Evolutionary conservation across 2,329 filamentous ascomycete genomes (phyloP), one percentile per base, ranked within the genome.

Genomic region (Colletotrichum cuscutae): DNA sequence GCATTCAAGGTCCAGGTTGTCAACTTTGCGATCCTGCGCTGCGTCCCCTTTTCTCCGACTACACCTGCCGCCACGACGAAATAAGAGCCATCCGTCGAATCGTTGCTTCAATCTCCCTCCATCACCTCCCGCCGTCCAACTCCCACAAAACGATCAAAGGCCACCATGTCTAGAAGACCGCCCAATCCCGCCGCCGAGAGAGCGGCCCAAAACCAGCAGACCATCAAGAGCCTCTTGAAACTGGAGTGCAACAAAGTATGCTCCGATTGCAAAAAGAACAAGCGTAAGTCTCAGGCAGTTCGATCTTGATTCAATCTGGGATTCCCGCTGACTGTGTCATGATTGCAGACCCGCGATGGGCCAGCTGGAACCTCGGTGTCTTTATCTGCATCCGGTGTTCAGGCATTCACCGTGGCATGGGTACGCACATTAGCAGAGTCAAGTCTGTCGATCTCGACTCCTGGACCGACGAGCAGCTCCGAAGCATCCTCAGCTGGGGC

Each of bases 311-410:
- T 37, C 35, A 37, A 58, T 32, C 28, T 12, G 56, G 15, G 22
- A 61, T 11, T 53, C 37, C 68, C 28, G 52, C 35, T 68, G 58
- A 77, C 64, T 65, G 58, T 66, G 35, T 53, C 67, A 61, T 69
- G 49, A 35, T 56, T 52, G 53, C 81, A 97, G 95, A 98, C 86
- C 97, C 97, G 74, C 91, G 97, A 93, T 99, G 97, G 97, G 97
- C 97, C 37, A 98, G 95, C 81, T 99, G 97, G 97, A 99, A 99
- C 82, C 86, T 99, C 67, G 97, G 97, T 78, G 92, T 99, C 80
- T 99, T 99, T 82, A 88, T 99, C 80, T 99, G 97, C 87, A 99
- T 99, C 82, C 93, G 95, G 81, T 99, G 97, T 85, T 99, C 97
- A 22, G 97, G 97, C 80, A 98, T 99, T 80, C 97, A 99, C 85